Evolutionary conservation across 139 green algal species (phyloP), one percentile per base, ranked within the genome.

Genomic region (Haematococcus lacustris): DNA sequence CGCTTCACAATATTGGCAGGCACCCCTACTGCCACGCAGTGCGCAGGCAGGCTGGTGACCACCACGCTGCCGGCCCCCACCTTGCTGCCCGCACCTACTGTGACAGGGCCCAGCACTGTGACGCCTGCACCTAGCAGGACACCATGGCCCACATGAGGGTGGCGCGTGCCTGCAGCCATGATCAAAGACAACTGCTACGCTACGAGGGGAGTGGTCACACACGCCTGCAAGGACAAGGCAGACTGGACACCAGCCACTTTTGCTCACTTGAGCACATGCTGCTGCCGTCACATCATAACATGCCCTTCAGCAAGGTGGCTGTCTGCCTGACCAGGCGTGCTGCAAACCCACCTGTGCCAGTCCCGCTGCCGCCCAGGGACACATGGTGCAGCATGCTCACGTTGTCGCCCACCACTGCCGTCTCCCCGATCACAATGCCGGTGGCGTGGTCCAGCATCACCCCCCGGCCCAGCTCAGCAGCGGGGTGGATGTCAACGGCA

Each of bases 351-450:
- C 91, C 91, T 30, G 78, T 89, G 62, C 87, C 86, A 2, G 84
- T 95, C 62, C 92, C 92, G 70, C 79, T 86, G 73, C 87, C 95
- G 35, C 95, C 95, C 5, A 99, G 81, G 3, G 94, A 98, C 13
- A 99, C 95, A 71, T 92, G 89, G 74, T 98, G 94, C 66, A 98
- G 86, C 81, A 98, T 93, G 4, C 89, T 97, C 3, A 97, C 93
- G 77, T 96, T 94, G 76, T 98, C 89, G 4, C 91, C 91, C 6
- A 99, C 76, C 68, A 95, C 86, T 7, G 93, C 91, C 3, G 94
- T 98, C 83, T 98, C 94, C 1, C 95, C 93, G 9, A 99, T 94
- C 6, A 99, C 93, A 0, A 97, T 79, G 1, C 93, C 93, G 25
- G 91, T 97, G 7, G 86, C 94, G 78, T 98, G 94, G 80, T 98